A percentile compares a stretch with the other conserved stretches of the same genome.
phyloP scores from a whole-genome alignment of 1,284 basidiomycete genomes.

The Naganishia sp. region DNA sequence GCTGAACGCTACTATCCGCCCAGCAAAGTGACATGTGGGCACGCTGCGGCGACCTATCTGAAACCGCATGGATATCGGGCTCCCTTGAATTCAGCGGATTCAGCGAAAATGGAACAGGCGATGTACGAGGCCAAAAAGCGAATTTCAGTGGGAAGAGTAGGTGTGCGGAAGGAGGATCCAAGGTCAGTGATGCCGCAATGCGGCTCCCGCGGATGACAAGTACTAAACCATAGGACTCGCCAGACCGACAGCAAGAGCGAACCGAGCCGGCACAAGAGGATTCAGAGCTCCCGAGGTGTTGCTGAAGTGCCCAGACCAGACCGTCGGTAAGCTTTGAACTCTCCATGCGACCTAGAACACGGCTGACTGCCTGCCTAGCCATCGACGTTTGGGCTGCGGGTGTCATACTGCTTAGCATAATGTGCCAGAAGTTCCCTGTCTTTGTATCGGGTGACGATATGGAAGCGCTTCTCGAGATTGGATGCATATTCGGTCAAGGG shows the following conservation, averaged over 20 bases:
- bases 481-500: conserved; percentile 77
- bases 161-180: conserved; percentile 54
- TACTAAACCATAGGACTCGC: too few relatives aligned
- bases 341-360: background rate
- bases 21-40: conserved; percentile 61
- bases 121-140: conserved; percentile 66
- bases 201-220: too few relatives aligned
- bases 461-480: conserved; percentile 94
- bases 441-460: conserved; percentile 94
- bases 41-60: conserved; percentile 64
- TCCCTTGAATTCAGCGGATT: conserved; percentile 42
- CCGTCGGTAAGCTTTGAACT: conserved; percentile 66
- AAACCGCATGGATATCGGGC: conserved; percentile 65
- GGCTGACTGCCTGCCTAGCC: conserved; percentile 58
- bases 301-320: conserved; percentile 91
- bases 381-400: conserved; percentile 97
- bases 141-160: conserved; percentile 51
- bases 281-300: conserved; percentile 97
- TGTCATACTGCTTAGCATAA: conserved; percentile 87
- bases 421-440: conserved; percentile 88
- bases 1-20: conserved; percentile 63
- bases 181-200: conserved; percentile 37
- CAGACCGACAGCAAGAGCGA: conserved; percentile 86
- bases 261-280: conserved; percentile 92
- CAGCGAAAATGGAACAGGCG: conserved; percentile 52